These are phyloP conservation scores for Claviceps sp. DNA, from an alignment of 2,329 filamentous ascomycete genomes.

Conservation along the genomic window DNA sequence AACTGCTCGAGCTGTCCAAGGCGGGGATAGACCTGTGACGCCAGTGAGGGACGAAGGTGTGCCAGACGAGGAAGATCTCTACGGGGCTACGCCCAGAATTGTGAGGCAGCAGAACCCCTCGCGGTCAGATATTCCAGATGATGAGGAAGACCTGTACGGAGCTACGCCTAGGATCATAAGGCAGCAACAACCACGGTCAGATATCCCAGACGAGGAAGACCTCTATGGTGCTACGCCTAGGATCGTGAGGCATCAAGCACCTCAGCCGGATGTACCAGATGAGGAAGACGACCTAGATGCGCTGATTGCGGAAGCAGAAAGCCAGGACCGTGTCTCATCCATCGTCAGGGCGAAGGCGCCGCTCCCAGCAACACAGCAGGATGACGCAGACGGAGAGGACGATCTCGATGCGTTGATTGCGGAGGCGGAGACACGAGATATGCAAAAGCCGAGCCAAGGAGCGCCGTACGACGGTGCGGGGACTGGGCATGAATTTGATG, in stretches of 20 bases:
- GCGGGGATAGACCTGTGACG: constrained; percentile 12
- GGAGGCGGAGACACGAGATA: constrained; percentile 25
- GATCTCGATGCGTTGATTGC: constrained; percentile 40
- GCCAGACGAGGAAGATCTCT: constrained; percentile 23
- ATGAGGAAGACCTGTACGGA: constrained; percentile 35
- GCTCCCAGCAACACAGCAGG: neutral
- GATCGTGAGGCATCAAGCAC: too few species aligned
- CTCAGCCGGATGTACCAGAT: neutral
- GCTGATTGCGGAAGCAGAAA: constrained; percentile 36
- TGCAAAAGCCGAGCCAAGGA: constrained; percentile 5
- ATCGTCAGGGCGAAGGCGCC: neutral
- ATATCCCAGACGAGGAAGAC: too few species aligned
- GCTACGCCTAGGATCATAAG: constrained; percentile 30
- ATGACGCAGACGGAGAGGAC: constrained; percentile 18
- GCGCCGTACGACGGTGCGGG: too few species aligned
- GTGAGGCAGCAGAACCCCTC: too few species aligned
- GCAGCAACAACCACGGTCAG: constrained; percentile 13
- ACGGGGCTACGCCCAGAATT: too few species aligned
- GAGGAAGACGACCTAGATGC: constrained; percentile 36
- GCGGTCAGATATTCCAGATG: too few species aligned
- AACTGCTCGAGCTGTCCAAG: neutral
- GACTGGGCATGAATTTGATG: constrained; percentile 32
- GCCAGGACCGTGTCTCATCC: constrained; percentile 5
- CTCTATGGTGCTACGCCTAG: too few species aligned
- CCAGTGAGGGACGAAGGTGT: constrained; percentile 11